Evolutionary conservation across 805 yeast genomes (phyloP).

Genomic region (Phaffomyces opuntiae): DNA sequence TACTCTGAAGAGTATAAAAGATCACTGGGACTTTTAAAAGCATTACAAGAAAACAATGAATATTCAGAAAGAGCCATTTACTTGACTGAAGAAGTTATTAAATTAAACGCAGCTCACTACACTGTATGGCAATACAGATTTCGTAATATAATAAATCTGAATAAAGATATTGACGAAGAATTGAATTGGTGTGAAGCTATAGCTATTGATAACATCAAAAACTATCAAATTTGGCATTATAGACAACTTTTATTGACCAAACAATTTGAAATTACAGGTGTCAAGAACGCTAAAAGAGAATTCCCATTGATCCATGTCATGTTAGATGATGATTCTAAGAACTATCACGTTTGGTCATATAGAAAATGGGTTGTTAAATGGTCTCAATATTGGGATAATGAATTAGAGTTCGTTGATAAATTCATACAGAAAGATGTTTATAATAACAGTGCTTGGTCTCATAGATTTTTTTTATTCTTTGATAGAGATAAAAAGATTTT

Average conservation of each 20-base stretch:
- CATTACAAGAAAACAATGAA: constrained; percentile 53
- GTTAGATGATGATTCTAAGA: constrained; percentile 75
- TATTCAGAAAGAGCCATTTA: constrained; percentile 63
- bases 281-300: constrained; percentile 48
- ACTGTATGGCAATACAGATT: constrained; percentile 78
- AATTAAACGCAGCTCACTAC: constrained; percentile 79
- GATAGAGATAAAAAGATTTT: constrained; percentile 12
- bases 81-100: constrained; percentile 58
- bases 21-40: constrained; percentile 56
- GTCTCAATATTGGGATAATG: constrained; percentile 44
- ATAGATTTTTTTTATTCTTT: constrained; percentile 56
- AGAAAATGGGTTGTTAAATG: constrained; percentile 71
- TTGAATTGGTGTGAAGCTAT: constrained; percentile 73
- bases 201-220: constrained; percentile 74
- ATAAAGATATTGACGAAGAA: constrained; percentile 40
- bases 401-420: constrained; percentile 42
- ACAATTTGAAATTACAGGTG: constrained; percentile 13
- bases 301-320: constrained; percentile 57
- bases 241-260: constrained; percentile 55
- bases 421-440: constrained; percentile 58
- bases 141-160: constrained; percentile 38
- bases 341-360: constrained; percentile 96
- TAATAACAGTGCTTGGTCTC: constrained; percentile 93
- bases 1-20: constrained; percentile 65
- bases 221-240: constrained; percentile 97